These are phyloP conservation scores for Pythium folliculosum DNA, from an alignment of 352 stramenopile genomes.

Conservation along the genomic window DNA sequence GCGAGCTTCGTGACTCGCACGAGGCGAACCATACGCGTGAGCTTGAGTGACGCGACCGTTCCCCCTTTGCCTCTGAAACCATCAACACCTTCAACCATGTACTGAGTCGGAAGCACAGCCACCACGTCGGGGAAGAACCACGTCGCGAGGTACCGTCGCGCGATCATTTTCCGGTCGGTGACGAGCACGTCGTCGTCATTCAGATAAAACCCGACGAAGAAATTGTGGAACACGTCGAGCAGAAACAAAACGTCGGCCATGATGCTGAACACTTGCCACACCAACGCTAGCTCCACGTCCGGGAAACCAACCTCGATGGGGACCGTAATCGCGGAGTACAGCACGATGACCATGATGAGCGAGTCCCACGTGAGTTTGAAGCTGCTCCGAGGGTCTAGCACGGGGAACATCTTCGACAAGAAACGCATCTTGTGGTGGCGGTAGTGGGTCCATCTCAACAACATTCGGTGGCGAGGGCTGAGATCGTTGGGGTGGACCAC, in stretches of 20 bases:
- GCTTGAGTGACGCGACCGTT: constrained; percentile 65
- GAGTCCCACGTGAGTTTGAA: constrained; percentile 65
- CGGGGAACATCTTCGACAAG: constrained; percentile 43
- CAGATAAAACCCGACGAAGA: constrained; percentile 67
- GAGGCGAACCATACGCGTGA: constrained; percentile 61
- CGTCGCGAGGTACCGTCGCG: constrained; percentile 49
- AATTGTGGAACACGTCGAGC: constrained; percentile 71
- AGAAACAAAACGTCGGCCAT: constrained; percentile 56
- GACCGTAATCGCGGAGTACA: constrained; percentile 75
- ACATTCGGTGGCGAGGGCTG: constrained; percentile 30
- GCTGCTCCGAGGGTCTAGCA: constrained; percentile 61
- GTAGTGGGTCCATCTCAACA: constrained; percentile 40
- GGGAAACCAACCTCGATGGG: constrained; percentile 75
- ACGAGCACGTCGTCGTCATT: constrained; percentile 68
- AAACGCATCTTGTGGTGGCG: constrained; percentile 41
- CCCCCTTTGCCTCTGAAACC: constrained; percentile 25
- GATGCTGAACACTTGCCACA: constrained; percentile 33
- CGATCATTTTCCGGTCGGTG: constrained; percentile 44
- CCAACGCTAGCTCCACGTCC: constrained; percentile 41
- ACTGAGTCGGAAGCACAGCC: constrained; percentile 53
- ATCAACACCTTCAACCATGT: constrained; percentile 35
- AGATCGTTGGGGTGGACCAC: constrained; percentile 32
- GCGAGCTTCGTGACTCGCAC: constrained; percentile 72
- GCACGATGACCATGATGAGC: constrained; percentile 69
- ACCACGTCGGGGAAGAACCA: constrained; percentile 67